Base-by-base conservation (phyloP, 495 filamentous ascomycete species). In the Aspergillus cavernicola region DNA sequence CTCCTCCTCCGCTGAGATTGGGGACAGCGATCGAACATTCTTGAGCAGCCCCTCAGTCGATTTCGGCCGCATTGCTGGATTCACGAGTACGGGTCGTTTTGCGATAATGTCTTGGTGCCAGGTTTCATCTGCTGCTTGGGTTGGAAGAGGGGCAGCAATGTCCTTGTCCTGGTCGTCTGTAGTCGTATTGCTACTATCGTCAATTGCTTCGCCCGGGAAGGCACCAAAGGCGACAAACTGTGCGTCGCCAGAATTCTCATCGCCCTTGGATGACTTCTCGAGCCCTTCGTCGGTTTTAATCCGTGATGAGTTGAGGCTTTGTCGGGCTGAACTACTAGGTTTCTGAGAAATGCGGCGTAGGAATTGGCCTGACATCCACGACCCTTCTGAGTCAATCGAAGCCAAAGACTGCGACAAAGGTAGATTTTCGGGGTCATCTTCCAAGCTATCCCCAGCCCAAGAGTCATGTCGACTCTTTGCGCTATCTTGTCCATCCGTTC, bases 381-480 rank as follows among this genome's bases (percentile, higher is more conserved):
- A 95, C 2, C 82, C 91, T 71, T 97, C 91, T 0, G 88, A 92
- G 61, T 95, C 91, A 52, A 97, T 84, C 0, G 89, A 92, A 7
- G 88, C 90, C 6, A 93, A 74, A 12, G 89, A 93, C 66, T 84
- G 82, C 16, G 85, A 86, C 35, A 88, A 67, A 8, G 79, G 64
- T 6, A 76, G 67, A 52, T 74, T 69, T 8, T 68, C 64, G 26
- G 52, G 46, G 31, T 59, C 62, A 58, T 22, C 67, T 51, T 62
- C 73, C 20, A 75, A 48, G 28, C 67, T 69, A 11, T 72, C 70
- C 3, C 59, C 60, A 4, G 52, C 57, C 66, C 63, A 69, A 15
- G 71, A 76, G 35, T 60, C 57, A 36, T 72, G 70, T 39, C 57
- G 67, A 13, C 62, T 60, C 12, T 56, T 61, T 19, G 55, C 55